Evolutionary conservation across 106 monocot genomes (phyloP).

Genomic region (Platanthera zijinensis): DNA sequence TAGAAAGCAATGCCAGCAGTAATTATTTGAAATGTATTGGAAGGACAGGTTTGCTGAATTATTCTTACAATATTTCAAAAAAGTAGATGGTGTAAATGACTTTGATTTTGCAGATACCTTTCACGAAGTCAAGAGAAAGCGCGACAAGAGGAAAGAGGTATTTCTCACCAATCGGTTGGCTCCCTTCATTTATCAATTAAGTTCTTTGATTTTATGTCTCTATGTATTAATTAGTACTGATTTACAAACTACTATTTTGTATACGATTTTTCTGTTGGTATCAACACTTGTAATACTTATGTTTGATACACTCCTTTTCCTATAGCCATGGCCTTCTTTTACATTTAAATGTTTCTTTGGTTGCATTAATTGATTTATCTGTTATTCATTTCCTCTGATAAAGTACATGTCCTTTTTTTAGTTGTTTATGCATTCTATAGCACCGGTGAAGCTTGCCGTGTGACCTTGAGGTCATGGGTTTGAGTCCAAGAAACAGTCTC

Average conservation of each 20-base stretch:
- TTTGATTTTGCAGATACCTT: constrained; percentile 41
- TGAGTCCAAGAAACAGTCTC: no score
- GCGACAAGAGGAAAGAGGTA: constrained; percentile 56
- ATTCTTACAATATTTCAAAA: not conserved
- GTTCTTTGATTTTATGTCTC: not conserved
- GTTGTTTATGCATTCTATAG: no score
- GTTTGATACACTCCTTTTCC: not conserved
- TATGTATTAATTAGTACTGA: not conserved
- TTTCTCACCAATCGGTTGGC: not conserved
- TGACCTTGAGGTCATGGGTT: no score
- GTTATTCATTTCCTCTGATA: not conserved
- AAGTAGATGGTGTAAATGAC: not conserved
- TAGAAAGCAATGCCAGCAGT: not conserved
- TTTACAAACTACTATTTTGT: not conserved
- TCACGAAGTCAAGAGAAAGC: constrained; percentile 61
- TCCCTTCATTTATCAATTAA: not conserved
- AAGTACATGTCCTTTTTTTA: not conserved
- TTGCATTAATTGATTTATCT: not conserved
- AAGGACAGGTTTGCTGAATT: not conserved
- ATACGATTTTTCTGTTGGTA: not conserved
- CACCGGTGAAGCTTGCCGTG: no score
- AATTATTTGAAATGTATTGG: not conserved
- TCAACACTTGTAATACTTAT: not conserved
- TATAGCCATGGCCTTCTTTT: not conserved
- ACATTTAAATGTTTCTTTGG: not conserved